Base-by-base conservation (phyloP, 768 basidiomycete species). In the Amanita rimosa region DNA sequence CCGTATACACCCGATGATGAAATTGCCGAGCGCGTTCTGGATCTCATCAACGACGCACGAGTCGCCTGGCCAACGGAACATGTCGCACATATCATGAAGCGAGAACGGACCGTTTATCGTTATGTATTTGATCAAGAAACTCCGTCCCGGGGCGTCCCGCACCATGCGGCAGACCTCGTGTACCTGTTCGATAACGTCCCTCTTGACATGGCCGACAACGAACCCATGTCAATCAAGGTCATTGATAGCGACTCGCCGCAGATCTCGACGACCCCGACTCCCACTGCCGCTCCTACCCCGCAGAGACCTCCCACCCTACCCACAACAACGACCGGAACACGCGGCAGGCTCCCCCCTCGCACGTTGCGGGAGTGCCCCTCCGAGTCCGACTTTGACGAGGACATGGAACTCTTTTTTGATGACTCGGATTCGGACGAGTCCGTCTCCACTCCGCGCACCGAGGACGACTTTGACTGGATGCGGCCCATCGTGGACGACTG, bases 41-140 rank as follows among this genome's bases (percentile, higher is more conserved):
- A 88, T 40, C 71, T 89, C 27, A 75, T 89, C 38, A 79, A 81
- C 54, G 86, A 89, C 52, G 73, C 83, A 9, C 76, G 81, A 21
- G 70, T 88, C 29, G 81, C 83, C 11, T 89, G 84, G 84, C 84
- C 84, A 8, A 83, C 80, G 1, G 80, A 89, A 21, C 76, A 79
- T 52, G 65, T 82, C 31, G 75, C 73, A 3, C 65, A 72, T 45
- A 71, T 70, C 46, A 72, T 76, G 1, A 70, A 70, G 47, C 66
- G 62, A 14, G 75, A 71, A 42, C 67, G 75, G 2, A 71, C 72
- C 11, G 83, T 86, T 4, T 89, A 80, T 79, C 73, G 86, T 50
- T 89, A 85, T 55, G 78, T 85, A 14, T 89, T 89, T 58, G 86
- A 89, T 62, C 86, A 89, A 64, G 86, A 85, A 56, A 76, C 81